phyloP scores from a whole-genome alignment of 805 yeast species.

The Maudiozyma serrabonitensis region DNA sequence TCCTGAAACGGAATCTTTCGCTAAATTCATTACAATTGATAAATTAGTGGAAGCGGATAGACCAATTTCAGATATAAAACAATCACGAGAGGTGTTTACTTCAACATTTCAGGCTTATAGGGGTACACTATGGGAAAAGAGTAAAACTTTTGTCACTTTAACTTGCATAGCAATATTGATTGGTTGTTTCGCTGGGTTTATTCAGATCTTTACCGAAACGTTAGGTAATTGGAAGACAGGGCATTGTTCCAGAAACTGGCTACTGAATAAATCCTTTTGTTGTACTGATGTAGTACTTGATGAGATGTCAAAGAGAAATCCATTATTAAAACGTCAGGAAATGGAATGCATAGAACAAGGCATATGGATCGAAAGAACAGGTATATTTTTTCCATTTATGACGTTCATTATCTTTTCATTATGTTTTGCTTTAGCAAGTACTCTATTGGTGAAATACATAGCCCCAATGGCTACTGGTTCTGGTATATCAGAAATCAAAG shows the following conservation, averaged over 20 bases:
- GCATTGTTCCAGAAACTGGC: conserved; percentile 58
- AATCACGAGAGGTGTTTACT: conserved; percentile 4
- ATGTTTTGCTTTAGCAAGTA: conserved; percentile 53
- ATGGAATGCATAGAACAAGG: conserved; percentile 39
- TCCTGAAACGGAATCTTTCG: conserved; percentile 35
- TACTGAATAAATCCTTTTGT: conserved; percentile 68
- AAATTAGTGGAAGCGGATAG: conserved; percentile 54
- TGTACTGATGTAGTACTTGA: conserved; percentile 32
- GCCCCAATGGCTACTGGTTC: conserved; percentile 95
- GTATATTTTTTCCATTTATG: conserved; percentile 38
- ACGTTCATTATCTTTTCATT: conserved; percentile 52
- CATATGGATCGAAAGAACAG: conserved; percentile 60
- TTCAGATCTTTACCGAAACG: conserved; percentile 80
- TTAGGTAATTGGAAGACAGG: conserved; percentile 74
- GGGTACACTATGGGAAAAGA: conserved; percentile 18
- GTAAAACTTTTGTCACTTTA: conserved; percentile 54
- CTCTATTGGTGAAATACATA: conserved; percentile 53
- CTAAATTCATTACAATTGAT: conserved; percentile 57
- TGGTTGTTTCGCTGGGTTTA: conserved; percentile 74
- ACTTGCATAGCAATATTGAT: conserved; percentile 66
- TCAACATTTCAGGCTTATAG: conserved; percentile 9
- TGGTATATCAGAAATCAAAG: conserved; percentile 94
- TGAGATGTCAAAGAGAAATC: conserved; percentile 37
- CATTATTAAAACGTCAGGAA: conserved; percentile 25
- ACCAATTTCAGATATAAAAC: conserved; percentile 28